Evolutionary conservation across 306 rosid species (phyloP).

Genomic region (Pyrus betulifolia): DNA sequence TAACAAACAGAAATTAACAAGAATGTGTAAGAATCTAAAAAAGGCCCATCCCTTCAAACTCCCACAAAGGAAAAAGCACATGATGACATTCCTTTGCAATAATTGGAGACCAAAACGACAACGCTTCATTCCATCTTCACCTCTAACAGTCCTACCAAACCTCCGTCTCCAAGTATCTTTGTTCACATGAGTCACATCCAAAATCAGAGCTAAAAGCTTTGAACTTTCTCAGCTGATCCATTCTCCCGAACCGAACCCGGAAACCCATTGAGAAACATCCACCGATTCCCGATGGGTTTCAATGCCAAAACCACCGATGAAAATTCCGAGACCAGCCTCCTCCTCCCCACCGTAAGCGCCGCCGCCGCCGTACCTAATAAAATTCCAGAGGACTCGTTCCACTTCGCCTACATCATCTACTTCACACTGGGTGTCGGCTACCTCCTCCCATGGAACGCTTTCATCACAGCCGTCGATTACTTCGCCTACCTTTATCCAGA

Average conservation of each 20-base stretch:
- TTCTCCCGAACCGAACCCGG: neutral
- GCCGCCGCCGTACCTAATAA: neutral
- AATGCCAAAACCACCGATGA: neutral
- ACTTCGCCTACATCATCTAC: slow-evolving; percentile 62
- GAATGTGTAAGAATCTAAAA: neutral
- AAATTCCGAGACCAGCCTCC: slow-evolving; percentile 23
- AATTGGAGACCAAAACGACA: neutral
- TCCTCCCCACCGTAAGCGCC: slow-evolving; percentile 7
- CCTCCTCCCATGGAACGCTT: slow-evolving; percentile 92
- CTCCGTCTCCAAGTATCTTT: neutral
- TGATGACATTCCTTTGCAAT: neutral
- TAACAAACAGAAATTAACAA: too few relatives aligned
- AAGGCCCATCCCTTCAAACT: neutral
- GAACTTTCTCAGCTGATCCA: neutral
- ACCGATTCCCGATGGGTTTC: slow-evolving; percentile 17
- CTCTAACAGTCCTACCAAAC: neutral
- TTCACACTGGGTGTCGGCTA: slow-evolving; percentile 67
- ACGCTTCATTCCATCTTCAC: neutral
- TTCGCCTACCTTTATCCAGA: slow-evolving; percentile 77
- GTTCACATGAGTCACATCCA: neutral
- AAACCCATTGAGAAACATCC: neutral
- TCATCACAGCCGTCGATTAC: slow-evolving; percentile 87
- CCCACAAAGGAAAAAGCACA: neutral
- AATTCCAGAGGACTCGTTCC: slow-evolving; percentile 47
- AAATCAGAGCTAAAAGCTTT: neutral